Evolutionary conservation across 2,329 filamentous ascomycete species (phyloP), one percentile per base, ranked within the genome.

Genomic region (Fusarium ramigenum): DNA sequence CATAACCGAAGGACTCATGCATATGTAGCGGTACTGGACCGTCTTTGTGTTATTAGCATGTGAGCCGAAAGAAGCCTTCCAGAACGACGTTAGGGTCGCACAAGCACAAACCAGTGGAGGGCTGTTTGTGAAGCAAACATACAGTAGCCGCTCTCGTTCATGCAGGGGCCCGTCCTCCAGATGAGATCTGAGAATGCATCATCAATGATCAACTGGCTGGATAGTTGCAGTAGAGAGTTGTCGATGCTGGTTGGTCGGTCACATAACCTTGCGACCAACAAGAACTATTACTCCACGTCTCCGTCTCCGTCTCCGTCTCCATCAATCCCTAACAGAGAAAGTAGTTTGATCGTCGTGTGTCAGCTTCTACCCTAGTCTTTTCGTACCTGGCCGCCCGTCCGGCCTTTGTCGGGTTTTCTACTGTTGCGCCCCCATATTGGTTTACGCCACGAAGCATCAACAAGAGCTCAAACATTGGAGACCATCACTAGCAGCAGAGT

Each of bases 11-110:
- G 50, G 39, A 18, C 46, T 43, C 49, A 54, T 66, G 71, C 70
- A 66, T 64, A 53, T 65, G 69, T 59, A 59, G 52, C n/a, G 30
- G 42, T 34, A 39, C 43, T 40, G 39, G 34, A 19, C 34, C 23
- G 36, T 44, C 34, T 47, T 49, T 58, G 42, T 28, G 23, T 28
- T 36, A 37, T 52, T 73, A 43, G 56, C 61, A 66, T 58, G 54
- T 59, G 64, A 62, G 63, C 59, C 40, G 59, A 56, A 30, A 46
- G 74, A 77, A 76, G 47, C 60, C 47, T 77, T 77, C 75, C 68
- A 77, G 75, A 77, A 77, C 54, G 50, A 61, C 59, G 66, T 50
- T 54, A 47, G 56, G 63, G 49, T 63, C 63, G 36, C 46, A 65
- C 64, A 57, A 54, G 23, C 30, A 65, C 43, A 59, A 40, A 34